Conservation (phyloP, 306 rosid species). For the Vicia faba region DNA sequence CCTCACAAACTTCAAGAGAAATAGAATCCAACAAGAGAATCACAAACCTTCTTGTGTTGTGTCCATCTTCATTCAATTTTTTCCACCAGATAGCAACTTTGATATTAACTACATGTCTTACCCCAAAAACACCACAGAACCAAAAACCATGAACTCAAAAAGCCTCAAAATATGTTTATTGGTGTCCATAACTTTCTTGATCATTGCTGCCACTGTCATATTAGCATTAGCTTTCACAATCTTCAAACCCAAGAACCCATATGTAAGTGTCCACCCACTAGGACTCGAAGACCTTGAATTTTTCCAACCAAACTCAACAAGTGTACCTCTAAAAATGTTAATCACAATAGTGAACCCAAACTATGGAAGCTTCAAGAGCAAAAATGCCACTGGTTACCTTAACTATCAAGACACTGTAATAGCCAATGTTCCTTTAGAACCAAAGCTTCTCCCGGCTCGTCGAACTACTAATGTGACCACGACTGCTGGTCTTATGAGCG, state of each 20-base stretch:
- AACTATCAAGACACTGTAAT: slow-evolving; percentile 25
- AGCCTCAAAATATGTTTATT: slow-evolving; percentile 42
- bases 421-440: slow-evolving; percentile 33
- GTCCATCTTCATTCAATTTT: background rate
- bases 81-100: slow-evolving; percentile 4
- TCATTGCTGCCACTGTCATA: slow-evolving; percentile 29
- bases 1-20: background rate
- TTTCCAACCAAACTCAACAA: background rate
- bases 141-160: slow-evolving; percentile 34
- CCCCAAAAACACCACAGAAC: background rate
- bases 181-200: slow-evolving; percentile 27
- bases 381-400: slow-evolving; percentile 30
- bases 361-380: slow-evolving; percentile 39
- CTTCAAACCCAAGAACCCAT: slow-evolving; percentile 50
- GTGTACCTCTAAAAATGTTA: slow-evolving; percentile 35
- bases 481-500: slow-evolving; percentile 23
- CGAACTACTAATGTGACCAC: slow-evolving; percentile 25
- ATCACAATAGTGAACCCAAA: slow-evolving; percentile 48
- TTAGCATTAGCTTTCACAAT: slow-evolving; percentile 43
- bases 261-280: slow-evolving; percentile 19
- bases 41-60: background rate
- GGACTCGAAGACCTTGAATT: slow-evolving; percentile 39
- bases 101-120: background rate
- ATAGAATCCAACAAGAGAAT: background rate
- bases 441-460: slow-evolving; percentile 24